Conservation (phyloP, 768 basidiomycete species). For the Pulveroboletus sp. region DNA sequence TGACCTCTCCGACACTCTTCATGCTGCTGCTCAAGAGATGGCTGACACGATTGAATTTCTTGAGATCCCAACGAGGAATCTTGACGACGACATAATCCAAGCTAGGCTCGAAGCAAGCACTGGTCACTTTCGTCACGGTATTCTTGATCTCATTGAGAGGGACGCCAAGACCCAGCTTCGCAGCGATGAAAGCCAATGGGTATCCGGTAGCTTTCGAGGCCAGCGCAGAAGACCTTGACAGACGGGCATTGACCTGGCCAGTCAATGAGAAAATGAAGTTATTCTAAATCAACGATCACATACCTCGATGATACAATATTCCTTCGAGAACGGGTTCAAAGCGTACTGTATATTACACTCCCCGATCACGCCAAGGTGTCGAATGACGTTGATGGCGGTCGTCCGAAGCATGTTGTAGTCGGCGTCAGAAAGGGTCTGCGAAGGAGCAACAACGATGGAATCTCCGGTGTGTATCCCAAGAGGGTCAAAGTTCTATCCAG, state of each 20-base stretch:
- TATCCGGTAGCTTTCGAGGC: conserved; percentile 99
- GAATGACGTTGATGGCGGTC: conserved; percentile 96
- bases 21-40: conserved; percentile 89
- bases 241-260: conserved; percentile 83
- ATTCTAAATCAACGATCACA: conserved; percentile 10
- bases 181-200: conserved; percentile 96
- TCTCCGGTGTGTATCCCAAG: conserved; percentile 98
- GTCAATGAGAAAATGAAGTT: conserved; percentile 2
- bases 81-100: conserved; percentile 98
- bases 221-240: conserved; percentile 94
- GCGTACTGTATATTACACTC: conserved; percentile 99
- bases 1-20: conserved; percentile 99
- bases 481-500: conserved; percentile 90
- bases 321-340: conserved; percentile 88
- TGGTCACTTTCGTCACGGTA: conserved; percentile 93
- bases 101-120: conserved; percentile 96
- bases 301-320: conserved; percentile 98
- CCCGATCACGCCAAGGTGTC: conserved; percentile 96
- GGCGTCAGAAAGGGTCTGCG: conserved; percentile 97
- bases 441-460: conserved; percentile 96
- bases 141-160: conserved; percentile 98
- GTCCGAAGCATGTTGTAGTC: conserved; percentile 99
- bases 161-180: conserved; percentile 95
- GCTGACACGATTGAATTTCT: conserved; percentile 95
- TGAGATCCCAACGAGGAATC: conserved; percentile 98